phyloP scores from a whole-genome alignment of 2,329 filamentous ascomycete genomes.

The Neonectria magnoliae region DNA sequence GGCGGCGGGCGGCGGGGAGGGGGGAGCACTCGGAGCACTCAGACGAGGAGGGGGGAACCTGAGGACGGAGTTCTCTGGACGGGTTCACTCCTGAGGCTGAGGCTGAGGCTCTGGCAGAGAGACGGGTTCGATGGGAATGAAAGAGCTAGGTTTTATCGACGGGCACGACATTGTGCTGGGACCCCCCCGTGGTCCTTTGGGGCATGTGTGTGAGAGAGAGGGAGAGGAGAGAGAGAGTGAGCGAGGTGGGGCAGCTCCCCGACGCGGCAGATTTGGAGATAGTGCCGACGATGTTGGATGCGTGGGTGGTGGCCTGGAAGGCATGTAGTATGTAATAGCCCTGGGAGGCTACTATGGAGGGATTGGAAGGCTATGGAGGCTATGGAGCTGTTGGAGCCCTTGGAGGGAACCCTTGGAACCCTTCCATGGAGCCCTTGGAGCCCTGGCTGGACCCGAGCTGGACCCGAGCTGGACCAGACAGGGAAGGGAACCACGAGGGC shows the following conservation, averaged over 20 bases:
- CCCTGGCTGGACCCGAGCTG: neutral
- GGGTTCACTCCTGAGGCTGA: conserved; percentile 38
- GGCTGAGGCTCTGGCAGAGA: conserved; percentile 42
- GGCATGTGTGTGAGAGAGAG: conserved; percentile 42
- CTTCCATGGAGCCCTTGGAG: neutral
- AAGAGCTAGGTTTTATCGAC: conserved; percentile 45
- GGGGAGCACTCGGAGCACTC: conserved; percentile 5
- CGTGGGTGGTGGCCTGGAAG: conserved; percentile 20
- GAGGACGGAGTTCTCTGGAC: conserved; percentile 13
- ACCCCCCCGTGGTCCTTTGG: conserved; percentile 39
- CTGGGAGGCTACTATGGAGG: neutral
- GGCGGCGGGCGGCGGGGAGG: conserved; percentile 16
- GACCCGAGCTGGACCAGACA: neutral
- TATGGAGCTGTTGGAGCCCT: conserved; percentile 31
- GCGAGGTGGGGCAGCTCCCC: conserved; percentile 42
- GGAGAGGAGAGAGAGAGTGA: conserved; percentile 37
- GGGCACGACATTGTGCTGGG: conserved; percentile 45
- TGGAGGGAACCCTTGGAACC: neutral
- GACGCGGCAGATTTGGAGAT: conserved; percentile 45
- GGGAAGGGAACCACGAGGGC: conserved; percentile 8
- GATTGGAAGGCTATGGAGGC: conserved; percentile 19
- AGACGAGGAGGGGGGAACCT: conserved; percentile 26
- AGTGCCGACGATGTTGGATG: conserved; percentile 44
- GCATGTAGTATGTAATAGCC: neutral
- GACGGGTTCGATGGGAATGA: conserved; percentile 40